phyloP scores from a whole-genome alignment of 805 yeast species.

The Starmerella cellae region DNA sequence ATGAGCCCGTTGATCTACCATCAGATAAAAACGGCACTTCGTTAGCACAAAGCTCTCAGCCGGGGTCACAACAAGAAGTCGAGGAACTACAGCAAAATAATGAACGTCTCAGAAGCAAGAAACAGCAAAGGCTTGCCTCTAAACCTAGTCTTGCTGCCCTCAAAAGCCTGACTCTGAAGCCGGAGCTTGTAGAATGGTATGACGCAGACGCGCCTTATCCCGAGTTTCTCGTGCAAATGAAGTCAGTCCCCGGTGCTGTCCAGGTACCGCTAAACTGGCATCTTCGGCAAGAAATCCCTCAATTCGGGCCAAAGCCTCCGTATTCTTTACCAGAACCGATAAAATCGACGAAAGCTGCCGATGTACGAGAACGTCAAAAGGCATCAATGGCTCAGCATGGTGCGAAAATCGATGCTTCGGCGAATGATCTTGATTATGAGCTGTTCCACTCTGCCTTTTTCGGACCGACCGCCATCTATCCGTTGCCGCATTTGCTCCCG shows the following conservation, averaged over 20 bases:
- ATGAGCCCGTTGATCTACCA: not conserved
- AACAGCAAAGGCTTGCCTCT: constrained; percentile 27
- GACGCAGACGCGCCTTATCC: constrained; percentile 84
- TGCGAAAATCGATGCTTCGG: not conserved
- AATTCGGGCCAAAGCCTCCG: constrained; percentile 37
- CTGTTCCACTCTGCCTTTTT: constrained; percentile 77
- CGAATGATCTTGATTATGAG: constrained; percentile 62
- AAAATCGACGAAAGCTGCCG: constrained; percentile 38
- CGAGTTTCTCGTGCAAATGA: constrained; percentile 45
- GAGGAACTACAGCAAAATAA: not conserved
- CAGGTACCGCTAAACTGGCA: constrained; percentile 83
- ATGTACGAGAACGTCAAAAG: constrained; percentile 66
- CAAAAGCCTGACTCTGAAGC: constrained; percentile 46
- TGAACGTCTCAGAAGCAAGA: too few relatives aligned
- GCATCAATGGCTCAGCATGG: constrained; percentile 16
- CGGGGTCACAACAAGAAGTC: too few relatives aligned
- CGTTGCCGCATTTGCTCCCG: constrained; percentile 33
- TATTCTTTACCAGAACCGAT: constrained; percentile 53
- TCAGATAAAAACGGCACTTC: not conserved
- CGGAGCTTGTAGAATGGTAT: constrained; percentile 72
- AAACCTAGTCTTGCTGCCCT: constrained; percentile 56
- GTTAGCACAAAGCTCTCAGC: not conserved
- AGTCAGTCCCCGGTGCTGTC: constrained; percentile 50
- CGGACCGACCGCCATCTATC: constrained; percentile 44
- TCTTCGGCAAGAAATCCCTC: constrained; percentile 50